These are phyloP conservation scores for Globisporangium camurandrum DNA, from an alignment of 352 stramenopile genomes.

Conservation along the genomic window DNA sequence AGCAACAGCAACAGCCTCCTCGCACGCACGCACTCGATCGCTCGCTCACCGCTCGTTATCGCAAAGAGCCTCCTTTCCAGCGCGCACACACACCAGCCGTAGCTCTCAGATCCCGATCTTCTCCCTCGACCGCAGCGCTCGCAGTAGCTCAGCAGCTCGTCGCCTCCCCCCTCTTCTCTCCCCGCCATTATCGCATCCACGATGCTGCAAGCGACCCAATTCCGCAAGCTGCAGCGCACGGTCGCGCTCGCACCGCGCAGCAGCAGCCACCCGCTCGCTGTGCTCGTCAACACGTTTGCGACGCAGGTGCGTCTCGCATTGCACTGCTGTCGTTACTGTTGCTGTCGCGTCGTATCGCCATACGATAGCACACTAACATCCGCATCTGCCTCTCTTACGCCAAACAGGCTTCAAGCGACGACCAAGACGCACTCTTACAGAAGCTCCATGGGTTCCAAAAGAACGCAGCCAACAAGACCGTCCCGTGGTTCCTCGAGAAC, in stretches of 20 bases:
- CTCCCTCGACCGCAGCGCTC: neutral
- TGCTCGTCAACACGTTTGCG: slow-evolving; percentile 35
- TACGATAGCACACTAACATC: no score
- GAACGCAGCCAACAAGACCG: slow-evolving; percentile 54
- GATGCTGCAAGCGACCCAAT: slow-evolving; percentile 61
- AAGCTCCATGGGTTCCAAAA: slow-evolving; percentile 68
- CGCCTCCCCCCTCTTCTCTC: neutral
- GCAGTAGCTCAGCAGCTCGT: neutral
- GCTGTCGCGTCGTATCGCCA: no score
- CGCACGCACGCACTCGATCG: no score
- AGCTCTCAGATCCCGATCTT: slow-evolving; percentile 3
- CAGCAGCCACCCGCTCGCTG: slow-evolving; percentile 21
- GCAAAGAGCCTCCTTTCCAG: no score
- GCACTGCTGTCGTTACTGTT: neutral
- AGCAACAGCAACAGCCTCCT: no score
- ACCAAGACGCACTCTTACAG: slow-evolving; percentile 39
- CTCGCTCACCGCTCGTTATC: no score
- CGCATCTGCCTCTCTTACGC: neutral
- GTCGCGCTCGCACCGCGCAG: slow-evolving; percentile 19
- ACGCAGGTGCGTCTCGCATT: slow-evolving; percentile 18
- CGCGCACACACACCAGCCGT: no score
- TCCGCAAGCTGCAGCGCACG: slow-evolving; percentile 40
- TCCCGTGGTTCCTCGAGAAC: slow-evolving; percentile 85
- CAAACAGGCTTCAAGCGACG: slow-evolving; percentile 14
- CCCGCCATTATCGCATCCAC: neutral